These are phyloP conservation scores for Harringtonia lauricola DNA, from an alignment of 2,329 filamentous ascomycete genomes.

Conservation along the genomic window DNA sequence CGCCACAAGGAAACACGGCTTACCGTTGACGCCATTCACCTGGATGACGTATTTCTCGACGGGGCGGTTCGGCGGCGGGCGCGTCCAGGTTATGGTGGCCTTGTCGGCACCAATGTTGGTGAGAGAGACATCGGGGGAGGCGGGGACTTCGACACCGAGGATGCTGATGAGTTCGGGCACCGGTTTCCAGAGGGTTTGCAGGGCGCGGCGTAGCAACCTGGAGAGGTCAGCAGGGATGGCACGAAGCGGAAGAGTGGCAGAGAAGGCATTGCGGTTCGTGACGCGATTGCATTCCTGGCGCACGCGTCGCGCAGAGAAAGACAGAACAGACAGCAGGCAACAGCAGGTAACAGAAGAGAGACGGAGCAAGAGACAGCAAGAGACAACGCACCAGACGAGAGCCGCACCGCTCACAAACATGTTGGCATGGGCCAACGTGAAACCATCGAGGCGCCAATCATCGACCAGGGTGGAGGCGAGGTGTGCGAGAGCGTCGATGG, in stretches of 20 bases:
- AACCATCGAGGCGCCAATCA: slow-evolving; percentile 32
- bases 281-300: not conserved
- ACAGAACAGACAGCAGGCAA: not conserved
- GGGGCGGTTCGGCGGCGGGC: slow-evolving; percentile 51
- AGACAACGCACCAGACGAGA: slow-evolving; percentile 33
- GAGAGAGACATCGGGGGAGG: slow-evolving; percentile 78
- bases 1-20: slow-evolving; percentile 22
- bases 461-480: slow-evolving; percentile 23
- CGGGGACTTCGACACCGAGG: slow-evolving; percentile 87
- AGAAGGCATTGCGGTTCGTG: no score
- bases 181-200: slow-evolving; percentile 81
- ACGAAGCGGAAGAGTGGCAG: no score
- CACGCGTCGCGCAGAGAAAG: not conserved
- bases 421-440: slow-evolving; percentile 37
- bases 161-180: slow-evolving; percentile 85
- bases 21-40: slow-evolving; percentile 86
- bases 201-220: slow-evolving; percentile 77
- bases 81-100: slow-evolving; percentile 84
- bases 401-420: slow-evolving; percentile 44
- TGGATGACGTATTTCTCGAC: slow-evolving; percentile 85
- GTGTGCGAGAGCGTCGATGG: slow-evolving; percentile 23
- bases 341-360: not conserved
- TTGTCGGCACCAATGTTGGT: slow-evolving; percentile 81
- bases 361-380: no score
- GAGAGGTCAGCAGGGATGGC: slow-evolving; percentile 2